Conservation (phyloP, 2,329 filamentous ascomycete genomes). For the Ophiosphaerella narmari region DNA sequence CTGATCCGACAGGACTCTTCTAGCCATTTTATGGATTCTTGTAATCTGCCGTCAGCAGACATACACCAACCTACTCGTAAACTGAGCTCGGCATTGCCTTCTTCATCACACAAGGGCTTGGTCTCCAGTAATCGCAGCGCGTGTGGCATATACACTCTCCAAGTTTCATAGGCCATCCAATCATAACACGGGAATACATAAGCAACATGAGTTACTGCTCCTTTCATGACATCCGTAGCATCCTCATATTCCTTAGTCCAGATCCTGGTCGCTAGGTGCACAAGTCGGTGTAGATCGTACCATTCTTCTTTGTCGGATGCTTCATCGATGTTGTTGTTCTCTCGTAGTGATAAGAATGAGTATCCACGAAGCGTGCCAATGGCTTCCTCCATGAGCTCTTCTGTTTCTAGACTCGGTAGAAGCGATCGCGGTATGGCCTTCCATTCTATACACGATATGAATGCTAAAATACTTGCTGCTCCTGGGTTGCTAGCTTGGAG, state of each 20-base stretch:
- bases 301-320: too few species aligned
- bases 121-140: slow-evolving; percentile 7
- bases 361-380: too few species aligned
- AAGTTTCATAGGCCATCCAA: slow-evolving; percentile 10
- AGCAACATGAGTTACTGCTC: too few species aligned
- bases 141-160: slow-evolving; percentile 20
- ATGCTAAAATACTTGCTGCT: slow-evolving; percentile 39
- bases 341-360: too few species aligned
- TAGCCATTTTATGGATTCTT: not conserved
- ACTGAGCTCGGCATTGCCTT: not conserved
- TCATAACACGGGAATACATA: slow-evolving; percentile 7
- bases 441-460: slow-evolving; percentile 7
- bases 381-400: too few species aligned
- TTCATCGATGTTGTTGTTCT: too few species aligned
- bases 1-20: not conserved
- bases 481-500: slow-evolving; percentile 21
- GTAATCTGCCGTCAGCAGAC: not conserved
- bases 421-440: slow-evolving; percentile 21
- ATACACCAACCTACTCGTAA: not conserved
- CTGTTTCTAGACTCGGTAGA: slow-evolving; percentile 7
- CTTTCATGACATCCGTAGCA: too few species aligned
- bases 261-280: too few species aligned
- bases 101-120: not conserved
- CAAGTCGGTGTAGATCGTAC: too few species aligned
- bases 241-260: too few species aligned